Base-by-base conservation (phyloP, 495 filamentous ascomycete species). In the Penicillium turbatum region DNA sequence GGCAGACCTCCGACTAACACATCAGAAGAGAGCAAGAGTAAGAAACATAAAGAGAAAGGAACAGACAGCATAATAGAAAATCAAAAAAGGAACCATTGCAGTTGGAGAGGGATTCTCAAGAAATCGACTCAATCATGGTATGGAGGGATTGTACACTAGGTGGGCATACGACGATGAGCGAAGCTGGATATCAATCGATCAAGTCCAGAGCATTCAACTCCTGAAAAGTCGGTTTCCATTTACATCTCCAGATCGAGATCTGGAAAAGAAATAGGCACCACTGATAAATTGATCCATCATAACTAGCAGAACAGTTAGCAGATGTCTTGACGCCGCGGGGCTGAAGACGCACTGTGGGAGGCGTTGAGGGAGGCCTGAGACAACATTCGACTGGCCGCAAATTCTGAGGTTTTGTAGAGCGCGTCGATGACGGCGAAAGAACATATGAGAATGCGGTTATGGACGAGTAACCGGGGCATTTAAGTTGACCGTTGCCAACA, bases 1-100 rank as follows among this genome's bases (percentile, higher is more conserved):
- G 35, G 29, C 10, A 49, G 13, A 32, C 27, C 43, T 49, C 40
- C 37, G 30, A 53, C 58, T 36, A 43, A 57, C 56, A 53, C n/a
- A 32, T 17, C 31, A 46, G 51, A 51, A 46, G 41, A 46, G 46
- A 40, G 38, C 24, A 31, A 54, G 31, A 38, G 37, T 2, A 43
- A 45, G 21, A 31, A 15, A 54, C 39, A 45, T 30, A 46, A 55
- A 34, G 6, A 26, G 42, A 34, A 30, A 40, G 32, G 40, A 29
- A 29, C 1, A 34, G 52, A 51, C 32, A 17, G 38, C 42, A 42
- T 42, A 48, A 38, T 35, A 37, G 36, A 38, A 38, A 56, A 50
- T 21, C 50, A 45, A 56, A 40, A 27, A 53, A 44, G 30, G 37
- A 30, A 31, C 38, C 48, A 51, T 48, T 34, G 36, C 5, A 34